Base-by-base conservation (phyloP, 2,329 filamentous ascomycete genomes). In the Mariannaea elegans region DNA sequence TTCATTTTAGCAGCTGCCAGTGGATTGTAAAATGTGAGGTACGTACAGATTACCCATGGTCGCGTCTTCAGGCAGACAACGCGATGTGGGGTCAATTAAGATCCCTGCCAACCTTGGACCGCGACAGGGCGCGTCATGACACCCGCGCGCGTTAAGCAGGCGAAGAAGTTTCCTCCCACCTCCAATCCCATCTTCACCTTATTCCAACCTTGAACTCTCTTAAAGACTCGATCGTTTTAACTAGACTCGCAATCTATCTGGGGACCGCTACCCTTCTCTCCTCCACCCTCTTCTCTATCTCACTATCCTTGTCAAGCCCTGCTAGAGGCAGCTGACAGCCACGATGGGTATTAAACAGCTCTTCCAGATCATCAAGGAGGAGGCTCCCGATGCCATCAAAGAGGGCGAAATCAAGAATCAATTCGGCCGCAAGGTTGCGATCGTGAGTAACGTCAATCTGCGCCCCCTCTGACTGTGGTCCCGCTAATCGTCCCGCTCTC, bases 331-430 rank as follows among this genome's bases (percentile, higher is more conserved):
- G 44, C 6, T 46, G 41, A 21, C 38, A 48, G 70, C 69, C 66
- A 81, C 66, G 38, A 88, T 87, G 83, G 84, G 86, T 77, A 89
- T 89, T 70, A 90, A 89, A 82, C 87, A 91, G 70, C 85, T 95
- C 41, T 93, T 90, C 76, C 84, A 87, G 66, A 90, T 95, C 76
- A 93, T 95, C 78, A 90, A 91, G 72, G 94, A 97, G 74, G 91
- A 98, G 81, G 92, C 93, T 66, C 95, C 95, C n/a, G 92, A 94
- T 79, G 91, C 95, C 31, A 87, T 97, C 83, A 98, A 97, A 79
- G 90, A 93, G 73, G 93, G 95, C 61, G 95, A 99, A 75, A 99
- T 99, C 84, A 99, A 99, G 81, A 94, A 94, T 71, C 95, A 99
- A 67, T 99, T 99, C 75, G 95, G 95, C 65, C 92, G 95, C 76